Evolutionary conservation across 805 yeast genomes (phyloP), one percentile per base, ranked within the genome.

Genomic region (Sungouiella blattae): DNA sequence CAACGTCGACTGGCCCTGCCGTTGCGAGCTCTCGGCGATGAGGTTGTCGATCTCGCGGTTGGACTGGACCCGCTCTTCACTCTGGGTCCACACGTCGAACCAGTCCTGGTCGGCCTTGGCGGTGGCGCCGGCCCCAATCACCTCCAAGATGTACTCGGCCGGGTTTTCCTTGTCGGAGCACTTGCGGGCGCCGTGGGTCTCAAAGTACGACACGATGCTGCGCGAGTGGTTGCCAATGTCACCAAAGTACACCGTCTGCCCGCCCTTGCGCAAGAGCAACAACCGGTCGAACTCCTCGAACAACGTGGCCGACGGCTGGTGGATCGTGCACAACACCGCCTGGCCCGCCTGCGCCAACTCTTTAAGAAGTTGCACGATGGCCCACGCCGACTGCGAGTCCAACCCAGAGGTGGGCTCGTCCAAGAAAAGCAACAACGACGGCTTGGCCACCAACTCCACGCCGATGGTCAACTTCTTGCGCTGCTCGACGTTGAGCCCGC

Each of bases 281-380:
- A 20, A 20, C 22, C 22, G 22, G 22, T 20, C 22, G 9, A 20
- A 20, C 30, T 52, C 43, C 24, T 56, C 64, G 39, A 64, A 76
- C 16, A 73, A 55, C 1, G 60, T 57, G 11, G 71, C 61, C 6
- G 79, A 75, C 18, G 75, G 75, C 53, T 70, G 75, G 52, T 71
- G 77, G 34, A 71, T 71, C 37, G 83, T 75, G 61, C 81, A 76
- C 37, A 77, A 59, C 44, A 77, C 69, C n/a, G 78, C 74, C 50
- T 73, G 78, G 14, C 78, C 78, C 27, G 75, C 69, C 28, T 65
- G 65, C 5, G 73, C 80, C 50, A 69, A 63, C 33, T 63, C 64
- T 47, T 66, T 69, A 50, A 71, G 61, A 44, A 76, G 70, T 48
- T 72, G 69, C 38, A 75, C 64, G 47, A 77, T 73, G 11, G 81